Conservation (phyloP, 768 basidiomycete species). For the Mycena alexandri region DNA sequence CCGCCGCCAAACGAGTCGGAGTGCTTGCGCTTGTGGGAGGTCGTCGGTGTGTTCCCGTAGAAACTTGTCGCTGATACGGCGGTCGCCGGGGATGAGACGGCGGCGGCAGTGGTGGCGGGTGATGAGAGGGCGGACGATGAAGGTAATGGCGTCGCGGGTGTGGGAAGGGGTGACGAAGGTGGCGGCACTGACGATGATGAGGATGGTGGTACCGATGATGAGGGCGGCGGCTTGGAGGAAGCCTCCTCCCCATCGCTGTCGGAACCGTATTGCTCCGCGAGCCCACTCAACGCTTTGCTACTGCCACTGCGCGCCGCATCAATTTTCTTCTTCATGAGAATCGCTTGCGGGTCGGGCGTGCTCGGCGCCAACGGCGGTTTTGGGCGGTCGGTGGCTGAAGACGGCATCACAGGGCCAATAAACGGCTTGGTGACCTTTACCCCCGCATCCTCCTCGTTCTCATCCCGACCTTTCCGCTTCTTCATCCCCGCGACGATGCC, state of each 20-base stretch:
- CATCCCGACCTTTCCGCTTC: conserved; percentile 59
- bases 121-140: conserved; percentile 49
- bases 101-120: conserved; percentile 36
- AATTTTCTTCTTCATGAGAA: conserved; percentile 66
- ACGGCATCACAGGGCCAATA: conserved; percentile 77
- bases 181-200: conserved; percentile 42
- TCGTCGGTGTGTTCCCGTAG: conserved; percentile 29
- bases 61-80: conserved; percentile 48
- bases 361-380: conserved; percentile 41
- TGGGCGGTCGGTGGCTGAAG: conserved; percentile 48
- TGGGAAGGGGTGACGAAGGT: conserved; percentile 42
- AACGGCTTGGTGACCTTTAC: conserved; percentile 64
- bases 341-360: conserved; percentile 65
- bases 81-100: conserved; percentile 44
- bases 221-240: conserved; percentile 34
- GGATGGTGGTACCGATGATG: conserved; percentile 40
- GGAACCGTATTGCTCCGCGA: conserved; percentile 45
- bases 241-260: conserved; percentile 43
- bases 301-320: conserved; percentile 50
- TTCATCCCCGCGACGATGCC: conserved; percentile 63
- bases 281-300: conserved; percentile 38
- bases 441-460: conserved; percentile 60
- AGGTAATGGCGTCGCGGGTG: conserved; percentile 48
- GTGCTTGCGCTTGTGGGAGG: conserved; percentile 34
- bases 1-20: conserved; percentile 21